These are phyloP conservation scores for Thoreauomyces humboldtii DNA, from an alignment of 192 early-diverging fungal genomes.

Conservation along the genomic window DNA sequence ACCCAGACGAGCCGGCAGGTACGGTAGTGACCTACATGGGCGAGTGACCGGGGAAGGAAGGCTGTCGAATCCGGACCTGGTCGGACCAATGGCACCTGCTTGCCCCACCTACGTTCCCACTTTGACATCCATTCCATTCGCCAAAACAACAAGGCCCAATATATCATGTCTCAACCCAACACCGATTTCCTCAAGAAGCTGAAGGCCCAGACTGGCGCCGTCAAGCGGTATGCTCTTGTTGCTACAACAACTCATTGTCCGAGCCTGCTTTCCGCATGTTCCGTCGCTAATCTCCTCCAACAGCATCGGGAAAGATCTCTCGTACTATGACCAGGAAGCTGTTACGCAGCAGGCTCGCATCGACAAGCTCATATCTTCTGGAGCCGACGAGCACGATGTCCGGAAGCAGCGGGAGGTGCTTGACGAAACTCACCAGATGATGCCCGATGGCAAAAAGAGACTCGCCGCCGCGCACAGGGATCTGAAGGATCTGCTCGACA, in stretches of 20 bases:
- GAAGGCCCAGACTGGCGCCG: conserved; percentile 49
- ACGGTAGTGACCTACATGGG: no score
- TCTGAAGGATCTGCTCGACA: conserved; percentile 21
- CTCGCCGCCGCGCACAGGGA: conserved; percentile 39
- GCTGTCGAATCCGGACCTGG: no score
- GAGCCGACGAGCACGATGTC: conserved; percentile 38
- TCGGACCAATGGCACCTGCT: no score
- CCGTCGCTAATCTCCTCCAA: not conserved
- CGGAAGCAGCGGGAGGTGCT: conserved; percentile 50
- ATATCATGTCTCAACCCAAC: no score
- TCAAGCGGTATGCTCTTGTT: conserved; percentile 42
- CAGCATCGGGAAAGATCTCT: conserved; percentile 45
- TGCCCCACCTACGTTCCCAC: no score
- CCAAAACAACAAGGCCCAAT: no score
- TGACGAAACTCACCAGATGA: conserved; percentile 48
- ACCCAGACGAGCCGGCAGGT: no score
- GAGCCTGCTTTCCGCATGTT: no score
- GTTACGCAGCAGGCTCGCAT: conserved; percentile 42
- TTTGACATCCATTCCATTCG: no score
- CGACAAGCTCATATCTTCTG: conserved; percentile 35
- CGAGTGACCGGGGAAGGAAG: no score
- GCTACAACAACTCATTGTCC: no score
- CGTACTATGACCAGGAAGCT: conserved; percentile 34
- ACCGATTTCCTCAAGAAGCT: conserved; percentile 24
- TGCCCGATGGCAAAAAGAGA: conserved; percentile 39